Evolutionary conservation across 768 basidiomycete species (phyloP).

Genomic region (Lactarius deliciosus): DNA sequence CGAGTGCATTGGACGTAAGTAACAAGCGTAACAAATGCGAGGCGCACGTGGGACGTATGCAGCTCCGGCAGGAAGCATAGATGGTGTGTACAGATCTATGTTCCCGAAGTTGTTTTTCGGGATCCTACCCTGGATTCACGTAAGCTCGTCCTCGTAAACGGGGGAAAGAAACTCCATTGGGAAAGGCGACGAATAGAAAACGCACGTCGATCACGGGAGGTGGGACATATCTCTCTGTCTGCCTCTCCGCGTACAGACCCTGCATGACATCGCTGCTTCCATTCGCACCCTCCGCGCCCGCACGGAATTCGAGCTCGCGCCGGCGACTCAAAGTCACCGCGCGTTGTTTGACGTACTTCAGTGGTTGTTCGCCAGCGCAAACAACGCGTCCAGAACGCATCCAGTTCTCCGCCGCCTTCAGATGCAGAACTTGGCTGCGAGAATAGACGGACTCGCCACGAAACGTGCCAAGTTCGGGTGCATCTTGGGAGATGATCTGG

Average conservation of each 20-base stretch:
- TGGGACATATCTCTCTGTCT: conserved; percentile 81
- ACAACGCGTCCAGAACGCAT: conserved; percentile 82
- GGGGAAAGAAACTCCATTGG: conserved; percentile 8
- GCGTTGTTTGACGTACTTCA: conserved; percentile 87
- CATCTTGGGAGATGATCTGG: conserved; percentile 77
- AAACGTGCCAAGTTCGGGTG: conserved; percentile 82
- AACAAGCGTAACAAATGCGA: neutral
- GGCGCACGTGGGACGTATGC: conserved; percentile 86
- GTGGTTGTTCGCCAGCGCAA: conserved; percentile 71
- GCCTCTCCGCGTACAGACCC: conserved; percentile 78
- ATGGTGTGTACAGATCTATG: conserved; percentile 91
- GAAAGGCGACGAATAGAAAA: conserved; percentile 14
- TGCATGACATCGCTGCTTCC: conserved; percentile 52
- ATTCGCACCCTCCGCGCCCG: conserved; percentile 40
- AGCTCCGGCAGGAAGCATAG: conserved; percentile 89
- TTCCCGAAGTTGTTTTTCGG: conserved; percentile 97
- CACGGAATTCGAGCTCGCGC: conserved; percentile 66
- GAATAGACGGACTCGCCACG: conserved; percentile 91
- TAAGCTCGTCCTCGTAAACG: conserved; percentile 8
- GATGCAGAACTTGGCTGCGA: conserved; percentile 74
- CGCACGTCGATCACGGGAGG: conserved; percentile 72
- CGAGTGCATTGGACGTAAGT: neutral
- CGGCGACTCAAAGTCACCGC: conserved; percentile 76
- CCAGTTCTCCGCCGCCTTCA: conserved; percentile 95
- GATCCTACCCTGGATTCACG: conserved; percentile 67